These are phyloP conservation scores for Colletotrichum lini DNA, from an alignment of 2,329 filamentous ascomycete species.

Conservation along the genomic window DNA sequence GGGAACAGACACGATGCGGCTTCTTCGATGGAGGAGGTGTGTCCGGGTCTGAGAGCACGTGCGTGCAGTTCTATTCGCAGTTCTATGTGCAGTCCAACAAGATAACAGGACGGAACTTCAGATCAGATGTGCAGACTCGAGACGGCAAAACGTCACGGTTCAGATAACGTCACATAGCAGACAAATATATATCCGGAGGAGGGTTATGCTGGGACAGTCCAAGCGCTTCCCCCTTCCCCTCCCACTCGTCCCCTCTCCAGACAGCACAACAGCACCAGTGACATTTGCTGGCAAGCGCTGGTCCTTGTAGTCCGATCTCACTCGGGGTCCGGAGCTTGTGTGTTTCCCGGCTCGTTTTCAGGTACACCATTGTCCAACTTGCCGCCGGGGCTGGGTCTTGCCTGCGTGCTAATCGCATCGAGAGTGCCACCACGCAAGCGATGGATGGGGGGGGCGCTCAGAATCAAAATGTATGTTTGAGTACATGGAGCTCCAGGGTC, in stretches of 20 bases:
- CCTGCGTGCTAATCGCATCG: background rate
- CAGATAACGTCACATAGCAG: background rate
- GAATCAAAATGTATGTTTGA: background rate
- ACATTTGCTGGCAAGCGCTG: background rate
- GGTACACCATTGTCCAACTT: background rate
- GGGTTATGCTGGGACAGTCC: background rate
- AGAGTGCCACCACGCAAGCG: background rate
- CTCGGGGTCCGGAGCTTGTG: background rate
- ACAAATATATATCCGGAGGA: background rate
- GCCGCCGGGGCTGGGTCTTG: background rate
- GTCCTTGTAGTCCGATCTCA: slow-evolving; percentile 5
- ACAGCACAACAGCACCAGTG: background rate
- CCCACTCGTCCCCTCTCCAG: background rate
- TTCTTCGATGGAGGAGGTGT: background rate
- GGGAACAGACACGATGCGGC: slow-evolving; percentile 20
- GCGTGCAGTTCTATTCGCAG: too few relatives aligned
- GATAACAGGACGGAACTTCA: background rate
- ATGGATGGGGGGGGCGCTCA: background rate
- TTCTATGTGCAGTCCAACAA: background rate
- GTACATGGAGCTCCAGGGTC: background rate
- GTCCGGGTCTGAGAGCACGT: background rate
- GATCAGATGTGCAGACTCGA: background rate
- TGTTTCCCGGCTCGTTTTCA: too few relatives aligned
- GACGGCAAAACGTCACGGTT: background rate
- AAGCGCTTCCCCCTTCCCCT: background rate